Evolutionary conservation across 495 filamentous ascomycete species (phyloP).

Genomic region (Astrothelium macrocarpum): DNA sequence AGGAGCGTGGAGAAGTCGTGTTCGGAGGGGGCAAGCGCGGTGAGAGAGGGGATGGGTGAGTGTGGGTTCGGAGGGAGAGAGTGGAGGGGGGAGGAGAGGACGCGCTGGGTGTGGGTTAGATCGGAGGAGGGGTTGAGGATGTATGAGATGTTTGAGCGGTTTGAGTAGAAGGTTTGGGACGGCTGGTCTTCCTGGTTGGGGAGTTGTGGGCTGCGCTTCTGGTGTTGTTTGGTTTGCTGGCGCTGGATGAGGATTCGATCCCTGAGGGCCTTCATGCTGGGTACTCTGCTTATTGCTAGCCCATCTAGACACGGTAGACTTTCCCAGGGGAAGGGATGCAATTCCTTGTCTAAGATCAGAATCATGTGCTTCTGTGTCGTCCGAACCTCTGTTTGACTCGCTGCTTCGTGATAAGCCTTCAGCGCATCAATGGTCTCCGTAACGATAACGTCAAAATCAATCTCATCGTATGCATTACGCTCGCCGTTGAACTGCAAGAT

Average conservation of each 20-base stretch:
- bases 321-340: conserved; percentile 93
- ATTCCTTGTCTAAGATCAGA: conserved; percentile 80
- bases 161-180: conserved; percentile 47
- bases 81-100: conserved; percentile 54
- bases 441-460: conserved; percentile 79
- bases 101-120: conserved; percentile 64
- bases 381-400: conserved; percentile 28
- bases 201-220: conserved; percentile 25
- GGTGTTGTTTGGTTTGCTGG: neutral
- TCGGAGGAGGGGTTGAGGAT: conserved; percentile 84
- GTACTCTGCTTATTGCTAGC: conserved; percentile 73
- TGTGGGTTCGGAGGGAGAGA: conserved; percentile 29
- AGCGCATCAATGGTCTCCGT: conserved; percentile 76
- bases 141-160: conserved; percentile 53
- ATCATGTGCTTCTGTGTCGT: conserved; percentile 57
- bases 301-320: conserved; percentile 76
- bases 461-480: conserved; percentile 92
- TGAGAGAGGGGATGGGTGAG: conserved; percentile 53
- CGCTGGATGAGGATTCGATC: conserved; percentile 46
- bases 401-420: conserved; percentile 60
- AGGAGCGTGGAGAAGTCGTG: conserved; percentile 59
- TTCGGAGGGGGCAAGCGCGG: conserved; percentile 61
- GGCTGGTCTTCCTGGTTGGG: conserved; percentile 26
- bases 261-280: conserved; percentile 70
- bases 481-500: conserved; percentile 96